Evolutionary conservation across 2,329 filamentous ascomycete genomes (phyloP).

Genomic region (Gaeumannomyces sp.): DNA sequence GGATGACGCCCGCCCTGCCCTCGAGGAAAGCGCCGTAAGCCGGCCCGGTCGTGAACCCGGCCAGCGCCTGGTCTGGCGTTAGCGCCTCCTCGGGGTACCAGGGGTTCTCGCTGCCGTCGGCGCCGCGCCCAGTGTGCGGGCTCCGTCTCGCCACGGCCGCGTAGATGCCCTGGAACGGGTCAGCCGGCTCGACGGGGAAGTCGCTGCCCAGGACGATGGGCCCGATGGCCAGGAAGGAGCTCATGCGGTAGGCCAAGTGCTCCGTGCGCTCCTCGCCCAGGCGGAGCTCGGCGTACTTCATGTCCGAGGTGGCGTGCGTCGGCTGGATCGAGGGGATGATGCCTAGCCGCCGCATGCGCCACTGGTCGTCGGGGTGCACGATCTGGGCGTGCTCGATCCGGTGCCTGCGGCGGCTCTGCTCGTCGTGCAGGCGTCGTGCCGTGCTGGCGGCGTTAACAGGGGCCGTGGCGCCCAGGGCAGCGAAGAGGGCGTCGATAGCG

Average conservation of each 20-base stretch:
- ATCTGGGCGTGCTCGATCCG: conserved; percentile 68
- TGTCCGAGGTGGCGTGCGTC: conserved; percentile 66
- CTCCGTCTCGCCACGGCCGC: conserved; percentile 57
- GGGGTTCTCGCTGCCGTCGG: conserved; percentile 38
- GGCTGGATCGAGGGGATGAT: conserved; percentile 66
- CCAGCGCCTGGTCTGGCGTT: conserved; percentile 51
- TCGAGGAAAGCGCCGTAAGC: conserved; percentile 56
- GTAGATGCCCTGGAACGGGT: conserved; percentile 63
- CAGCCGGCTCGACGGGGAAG: conserved; percentile 65
- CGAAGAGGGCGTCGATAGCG: conserved; percentile 56
- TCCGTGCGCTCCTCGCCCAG: conserved; percentile 50
- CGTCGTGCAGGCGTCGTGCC: conserved; percentile 13
- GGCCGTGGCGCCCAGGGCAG: conserved; percentile 34
- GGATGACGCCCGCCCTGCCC: conserved; percentile 51
- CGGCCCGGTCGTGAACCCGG: conserved; percentile 55
- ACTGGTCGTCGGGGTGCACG: conserved; percentile 59
- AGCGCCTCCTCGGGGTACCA: conserved; percentile 58
- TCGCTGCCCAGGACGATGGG: conserved; percentile 56
- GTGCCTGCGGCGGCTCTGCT: conserved; percentile 40
- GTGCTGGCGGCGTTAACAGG: conserved; percentile 17
- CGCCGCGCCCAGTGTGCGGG: conserved; percentile 48
- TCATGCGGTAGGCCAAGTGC: conserved; percentile 60
- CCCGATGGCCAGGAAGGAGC: conserved; percentile 45
- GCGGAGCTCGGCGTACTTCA: conserved; percentile 57
- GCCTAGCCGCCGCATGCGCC: conserved; percentile 48